phyloP scores from a whole-genome alignment of 495 filamentous ascomycete genomes.

The Bryoglossum gracile region DNA sequence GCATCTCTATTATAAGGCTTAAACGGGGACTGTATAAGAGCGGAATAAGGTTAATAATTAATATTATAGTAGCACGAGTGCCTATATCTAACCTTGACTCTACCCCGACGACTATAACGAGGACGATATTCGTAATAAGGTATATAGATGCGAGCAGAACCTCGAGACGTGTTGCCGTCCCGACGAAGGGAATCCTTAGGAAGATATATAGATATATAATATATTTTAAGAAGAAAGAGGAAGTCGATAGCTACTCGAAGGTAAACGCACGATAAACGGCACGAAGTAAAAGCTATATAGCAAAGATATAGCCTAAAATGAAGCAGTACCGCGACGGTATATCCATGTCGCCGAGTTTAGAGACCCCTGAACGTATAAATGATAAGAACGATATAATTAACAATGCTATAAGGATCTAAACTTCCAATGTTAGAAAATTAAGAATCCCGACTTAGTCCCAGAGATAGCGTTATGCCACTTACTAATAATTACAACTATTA shows the following conservation, averaged over 20 bases:
- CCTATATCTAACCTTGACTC: conserved; percentile 12
- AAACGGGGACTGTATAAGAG: conserved; percentile 17
- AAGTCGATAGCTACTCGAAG: conserved; percentile 3
- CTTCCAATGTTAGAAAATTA: too few species aligned
- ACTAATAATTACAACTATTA: background rate
- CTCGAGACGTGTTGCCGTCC: conserved; percentile 14
- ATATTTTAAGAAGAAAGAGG: conserved; percentile 4
- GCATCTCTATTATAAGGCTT: conserved; percentile 10
- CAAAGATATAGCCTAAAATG: conserved; percentile 12
- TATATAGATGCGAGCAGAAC: conserved; percentile 14
- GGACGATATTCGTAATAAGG: conserved; percentile 12
- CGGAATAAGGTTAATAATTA: conserved; percentile 21
- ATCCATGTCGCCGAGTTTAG: conserved; percentile 3
- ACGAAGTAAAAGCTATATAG: conserved; percentile 8
- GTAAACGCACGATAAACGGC: conserved; percentile 4
- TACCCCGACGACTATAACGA: conserved; percentile 12
- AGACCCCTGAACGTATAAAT: background rate
- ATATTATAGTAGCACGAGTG: conserved; percentile 12
- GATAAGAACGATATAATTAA: conserved; percentile 12
- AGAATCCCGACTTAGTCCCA: background rate
- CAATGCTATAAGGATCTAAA: background rate
- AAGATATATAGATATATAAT: conserved; percentile 17
- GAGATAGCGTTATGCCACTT: background rate
- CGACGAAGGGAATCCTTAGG: conserved; percentile 13
- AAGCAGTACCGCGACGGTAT: conserved; percentile 8